A percentile compares a stretch with the other conserved stretches of the same genome.
Evolutionary conservation across 768 basidiomycete species (phyloP).

Genomic region (Sistotremastrum suecicum): DNA sequence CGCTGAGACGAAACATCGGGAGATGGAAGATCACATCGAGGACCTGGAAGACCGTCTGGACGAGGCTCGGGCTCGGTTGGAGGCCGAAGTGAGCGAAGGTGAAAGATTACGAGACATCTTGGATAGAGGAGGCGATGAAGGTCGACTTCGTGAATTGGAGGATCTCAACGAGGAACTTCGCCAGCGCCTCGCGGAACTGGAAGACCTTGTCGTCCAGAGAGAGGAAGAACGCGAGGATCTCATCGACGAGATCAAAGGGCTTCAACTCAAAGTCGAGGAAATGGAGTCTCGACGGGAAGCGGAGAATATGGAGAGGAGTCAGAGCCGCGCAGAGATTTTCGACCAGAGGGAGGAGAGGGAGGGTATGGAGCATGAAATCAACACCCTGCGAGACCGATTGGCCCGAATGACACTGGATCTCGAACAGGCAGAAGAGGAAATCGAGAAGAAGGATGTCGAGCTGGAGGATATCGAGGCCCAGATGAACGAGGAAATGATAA

Average conservation of each 20-base stretch:
- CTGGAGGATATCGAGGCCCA: constrained; percentile 67
- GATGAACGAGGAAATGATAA: constrained; percentile 55
- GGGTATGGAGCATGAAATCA: constrained; percentile 66
- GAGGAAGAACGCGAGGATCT: constrained; percentile 67
- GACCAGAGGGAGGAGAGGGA: constrained; percentile 66
- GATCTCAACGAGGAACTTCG: constrained; percentile 50
- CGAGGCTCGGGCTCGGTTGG: constrained; percentile 48
- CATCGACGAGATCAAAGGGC: constrained; percentile 45
- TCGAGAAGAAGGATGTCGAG: constrained; percentile 65
- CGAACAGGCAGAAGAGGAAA: constrained; percentile 76
- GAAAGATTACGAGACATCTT: constrained; percentile 58
- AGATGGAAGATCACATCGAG: constrained; percentile 32
- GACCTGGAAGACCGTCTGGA: constrained; percentile 44
- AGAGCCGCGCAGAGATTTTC: constrained; percentile 55
- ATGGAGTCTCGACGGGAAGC: constrained; percentile 46
- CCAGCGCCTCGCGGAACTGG: constrained; percentile 41
- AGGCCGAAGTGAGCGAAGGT: constrained; percentile 78
- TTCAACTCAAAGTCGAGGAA: constrained; percentile 55
- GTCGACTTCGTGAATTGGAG: constrained; percentile 43
- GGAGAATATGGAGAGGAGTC: constrained; percentile 53
- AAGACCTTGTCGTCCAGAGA: constrained; percentile 35
- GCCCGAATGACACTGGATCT: constrained; percentile 73
- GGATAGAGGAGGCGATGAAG: constrained; percentile 32
- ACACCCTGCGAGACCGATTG: constrained; percentile 58
- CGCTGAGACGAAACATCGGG: constrained; percentile 44